phyloP scores from a whole-genome alignment of 805 yeast genomes.

The Nadsonia fulvescens region DNA sequence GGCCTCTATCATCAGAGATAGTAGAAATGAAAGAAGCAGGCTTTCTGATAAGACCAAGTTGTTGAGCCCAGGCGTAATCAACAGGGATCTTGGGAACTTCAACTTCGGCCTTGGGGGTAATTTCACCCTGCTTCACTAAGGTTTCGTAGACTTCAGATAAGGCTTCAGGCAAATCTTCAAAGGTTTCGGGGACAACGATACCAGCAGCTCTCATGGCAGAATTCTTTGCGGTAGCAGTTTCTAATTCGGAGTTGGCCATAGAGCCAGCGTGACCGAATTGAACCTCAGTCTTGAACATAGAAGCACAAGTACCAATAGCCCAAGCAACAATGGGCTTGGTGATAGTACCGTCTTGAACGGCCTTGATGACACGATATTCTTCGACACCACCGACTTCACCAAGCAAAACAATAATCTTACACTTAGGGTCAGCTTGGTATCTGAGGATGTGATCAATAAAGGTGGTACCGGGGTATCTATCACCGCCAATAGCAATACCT shows the following conservation, averaged over 20 bases:
- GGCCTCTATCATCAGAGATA: constrained; percentile 30
- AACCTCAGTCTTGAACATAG: constrained; percentile 51
- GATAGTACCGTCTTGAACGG: constrained; percentile 43
- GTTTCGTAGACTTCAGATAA: constrained; percentile 54
- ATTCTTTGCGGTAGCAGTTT: constrained; percentile 49
- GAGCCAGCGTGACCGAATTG: constrained; percentile 55
- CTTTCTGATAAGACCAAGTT: constrained; percentile 28
- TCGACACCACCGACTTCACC: constrained; percentile 64
- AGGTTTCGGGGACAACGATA: constrained; percentile 73
- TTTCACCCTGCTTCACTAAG: constrained; percentile 26
- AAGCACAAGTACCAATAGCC: constrained; percentile 55
- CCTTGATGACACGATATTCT: constrained; percentile 53
- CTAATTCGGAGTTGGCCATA: constrained; percentile 51
- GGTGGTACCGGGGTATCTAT: constrained; percentile 57
- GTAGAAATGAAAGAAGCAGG: constrained; percentile 31
- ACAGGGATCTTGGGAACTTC: constrained; percentile 30
- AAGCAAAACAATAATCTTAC: constrained; percentile 46
- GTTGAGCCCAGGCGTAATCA: constrained; percentile 31
- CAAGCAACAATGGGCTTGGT: constrained; percentile 55
- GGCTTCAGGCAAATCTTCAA: constrained; percentile 26
- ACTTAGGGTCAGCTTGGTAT: constrained; percentile 43
- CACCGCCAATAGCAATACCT: constrained; percentile 59
- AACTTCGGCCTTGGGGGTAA: constrained; percentile 24
- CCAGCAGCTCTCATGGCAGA: constrained; percentile 84
- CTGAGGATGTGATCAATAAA: constrained; percentile 51